phyloP scores from a whole-genome alignment of 1,284 basidiomycete species.

The Trichosporon ovoides region DNA sequence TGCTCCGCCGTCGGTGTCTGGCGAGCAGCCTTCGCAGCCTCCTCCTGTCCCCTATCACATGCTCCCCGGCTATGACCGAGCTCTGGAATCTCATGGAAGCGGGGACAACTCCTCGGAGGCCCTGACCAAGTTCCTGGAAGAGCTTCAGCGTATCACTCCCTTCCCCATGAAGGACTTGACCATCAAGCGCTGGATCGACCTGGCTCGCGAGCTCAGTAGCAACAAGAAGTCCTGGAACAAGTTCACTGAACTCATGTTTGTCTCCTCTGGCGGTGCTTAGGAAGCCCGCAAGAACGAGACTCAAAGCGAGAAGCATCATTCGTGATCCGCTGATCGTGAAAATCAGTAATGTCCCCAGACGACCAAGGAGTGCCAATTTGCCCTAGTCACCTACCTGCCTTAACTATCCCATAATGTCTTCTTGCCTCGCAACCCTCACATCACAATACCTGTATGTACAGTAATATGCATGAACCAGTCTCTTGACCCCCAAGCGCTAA shows the following conservation, averaged over 20 bases:
- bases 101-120: slow-evolving; percentile 10
- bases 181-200: slow-evolving; percentile 66
- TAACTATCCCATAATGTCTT: neutral
- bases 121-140: slow-evolving; percentile 27
- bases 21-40: slow-evolving; percentile 31
- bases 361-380: neutral
- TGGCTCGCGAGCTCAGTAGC: slow-evolving; percentile 61
- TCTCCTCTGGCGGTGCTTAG: slow-evolving; percentile 12
- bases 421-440: no score
- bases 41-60: slow-evolving; percentile 61
- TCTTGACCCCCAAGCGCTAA: no score
- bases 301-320: neutral
- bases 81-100: slow-evolving; percentile 8
- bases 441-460: slow-evolving; percentile 17
- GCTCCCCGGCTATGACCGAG: slow-evolving; percentile 54
- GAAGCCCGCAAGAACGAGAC: neutral
- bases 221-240: slow-evolving; percentile 60
- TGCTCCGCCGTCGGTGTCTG: slow-evolving; percentile 35
- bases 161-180: slow-evolving; percentile 71
- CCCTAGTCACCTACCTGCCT: neutral
- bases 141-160: slow-evolving; percentile 59
- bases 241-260: slow-evolving; percentile 43
- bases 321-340: neutral
- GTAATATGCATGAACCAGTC: slow-evolving; percentile 3
- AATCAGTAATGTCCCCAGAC: no score